Evolutionary conservation across 345 rosid genomes (phyloP), one percentile per base, ranked within the genome.

Genomic region (Anastatica hierochuntica): DNA sequence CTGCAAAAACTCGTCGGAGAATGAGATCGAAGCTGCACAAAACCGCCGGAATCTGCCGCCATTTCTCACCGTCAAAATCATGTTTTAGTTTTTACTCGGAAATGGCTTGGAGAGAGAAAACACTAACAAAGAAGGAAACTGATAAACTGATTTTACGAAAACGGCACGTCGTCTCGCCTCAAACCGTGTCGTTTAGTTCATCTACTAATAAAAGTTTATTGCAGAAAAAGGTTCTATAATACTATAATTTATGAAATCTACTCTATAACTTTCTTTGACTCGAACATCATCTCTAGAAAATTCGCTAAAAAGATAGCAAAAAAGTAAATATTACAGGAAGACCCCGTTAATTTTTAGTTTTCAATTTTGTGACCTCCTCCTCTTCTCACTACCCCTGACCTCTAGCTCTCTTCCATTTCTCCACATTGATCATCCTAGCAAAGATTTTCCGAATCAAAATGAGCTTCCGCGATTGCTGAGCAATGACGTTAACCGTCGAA

Each of bases 401-500:
- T 43, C 68, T 76, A 6, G 84, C 84, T 55, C 82, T 74, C 69
- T 70, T 90, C 98, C 90, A 80, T 66, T 78, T 78, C 74, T 64
- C 42, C 0, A 77, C 57, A 14, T 82, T 70, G 45, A 79, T 76
- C 87, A 65, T 79, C 59, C 95, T 77, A 0, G 62, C 74, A 1
- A 84, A 90, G 12, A 79, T 75, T 77, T 72, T 90, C 0, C 90
- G 69, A 16, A 90, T 72, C 55, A 76, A 74, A 63, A 65, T 36
- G 29, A 90, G 67, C 78, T 73, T 87, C 58, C 72, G 79, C 10
- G 98, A 76, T 68, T 87, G 95, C 35, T 77, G 84, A 10, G 84
- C 21, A 27, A 90, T 82, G 24, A 84, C 35, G 58, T 84, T 76
- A 2, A 74, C 73, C 1, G 95, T 87, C 0, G 98, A 84, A 5